Evolutionary conservation across 495 filamentous ascomycete species (phyloP), one percentile per base, ranked within the genome.

Genomic region (Aeminium ludgeri): DNA sequence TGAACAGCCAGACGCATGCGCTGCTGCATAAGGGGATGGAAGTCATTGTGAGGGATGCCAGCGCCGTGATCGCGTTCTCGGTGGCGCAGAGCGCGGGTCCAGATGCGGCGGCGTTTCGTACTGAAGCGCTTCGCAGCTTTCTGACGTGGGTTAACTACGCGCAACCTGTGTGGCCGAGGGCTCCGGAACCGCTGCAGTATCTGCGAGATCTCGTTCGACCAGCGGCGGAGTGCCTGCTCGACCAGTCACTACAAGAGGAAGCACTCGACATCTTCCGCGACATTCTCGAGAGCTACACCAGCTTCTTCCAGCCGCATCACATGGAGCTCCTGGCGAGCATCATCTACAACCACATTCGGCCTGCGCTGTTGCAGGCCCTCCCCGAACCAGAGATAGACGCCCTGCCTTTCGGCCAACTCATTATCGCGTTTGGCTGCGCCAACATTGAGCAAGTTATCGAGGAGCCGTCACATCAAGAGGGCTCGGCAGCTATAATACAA

Each of bases 61-160:
- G 43, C 20, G 13, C 10, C 12, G 1, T 43, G 1, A 40, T 51
- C 1, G 18, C 12, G 11, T 28, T 5, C 15, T 37, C 43, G 1
- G 30, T 51, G 20, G 7, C 15, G 6, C 10, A 19, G 12, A 11
- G 6, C 3, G 12, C 6, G 15, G n/a, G 15, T 16, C 15, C 7
- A 17, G 6, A 7, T 4, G 27, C 17, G 25, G 6, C 10, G 5
- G 29, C 18, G 13, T 16, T 38, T 8, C 37, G 40, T 37, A 23
- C 30, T 30, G 27, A 55, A 20, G n/a, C 19, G 33, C 36, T 36
- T 30, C 33, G 36, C 53, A 36, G 10, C 1, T 31, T 17, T 10
- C 28, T 72, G 69, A 63, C 74, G 20, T 86, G 80, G 80, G 66
- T 82, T 25, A 60, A 70, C 42, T 83, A 82, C 56, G 70, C 70